Conservation (phyloP, 1,284 basidiomycete species). For the Ustilago lituana region DNA sequence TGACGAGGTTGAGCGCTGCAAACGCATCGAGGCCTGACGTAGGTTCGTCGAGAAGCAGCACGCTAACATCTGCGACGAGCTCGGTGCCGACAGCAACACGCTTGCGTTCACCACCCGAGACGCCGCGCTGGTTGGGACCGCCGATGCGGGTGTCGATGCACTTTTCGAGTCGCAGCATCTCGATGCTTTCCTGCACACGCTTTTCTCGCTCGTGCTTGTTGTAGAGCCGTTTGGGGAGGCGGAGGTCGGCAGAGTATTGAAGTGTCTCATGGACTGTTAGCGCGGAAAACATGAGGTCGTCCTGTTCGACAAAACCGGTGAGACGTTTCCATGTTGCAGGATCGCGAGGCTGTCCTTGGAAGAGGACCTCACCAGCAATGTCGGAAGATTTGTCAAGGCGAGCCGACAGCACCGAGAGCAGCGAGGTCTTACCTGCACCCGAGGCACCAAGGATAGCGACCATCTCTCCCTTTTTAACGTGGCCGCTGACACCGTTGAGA, state of each 20-base stretch:
- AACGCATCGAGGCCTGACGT: constrained; percentile 53
- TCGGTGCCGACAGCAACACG: constrained; percentile 46
- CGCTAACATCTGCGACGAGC: constrained; percentile 44
- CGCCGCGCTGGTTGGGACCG: constrained; percentile 42
- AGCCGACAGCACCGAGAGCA: constrained; percentile 56
- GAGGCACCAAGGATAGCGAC: constrained; percentile 54
- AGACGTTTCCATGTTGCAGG: constrained; percentile 54
- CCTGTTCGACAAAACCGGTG: constrained; percentile 57
- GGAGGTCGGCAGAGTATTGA: constrained; percentile 50
- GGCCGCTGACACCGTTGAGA: constrained; percentile 45
- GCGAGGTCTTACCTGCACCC: constrained; percentile 56
- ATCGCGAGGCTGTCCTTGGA: constrained; percentile 40
- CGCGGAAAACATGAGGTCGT: constrained; percentile 50
- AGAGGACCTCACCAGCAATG: constrained; percentile 44
- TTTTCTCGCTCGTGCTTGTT: constrained; percentile 37
- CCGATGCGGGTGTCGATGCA: constrained; percentile 49
- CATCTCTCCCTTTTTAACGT: constrained; percentile 48
- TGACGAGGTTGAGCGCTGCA: constrained; percentile 45
- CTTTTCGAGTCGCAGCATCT: constrained; percentile 52
- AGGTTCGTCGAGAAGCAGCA: constrained; percentile 54
- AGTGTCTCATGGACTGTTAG: constrained; percentile 55
- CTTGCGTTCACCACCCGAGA: constrained; percentile 56
- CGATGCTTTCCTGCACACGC: constrained; percentile 49
- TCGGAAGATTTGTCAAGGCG: constrained; percentile 43
- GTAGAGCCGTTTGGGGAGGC: constrained; percentile 40